phyloP scores from a whole-genome alignment of 1,284 basidiomycete genomes.

The Microbotryum violaceum region DNA sequence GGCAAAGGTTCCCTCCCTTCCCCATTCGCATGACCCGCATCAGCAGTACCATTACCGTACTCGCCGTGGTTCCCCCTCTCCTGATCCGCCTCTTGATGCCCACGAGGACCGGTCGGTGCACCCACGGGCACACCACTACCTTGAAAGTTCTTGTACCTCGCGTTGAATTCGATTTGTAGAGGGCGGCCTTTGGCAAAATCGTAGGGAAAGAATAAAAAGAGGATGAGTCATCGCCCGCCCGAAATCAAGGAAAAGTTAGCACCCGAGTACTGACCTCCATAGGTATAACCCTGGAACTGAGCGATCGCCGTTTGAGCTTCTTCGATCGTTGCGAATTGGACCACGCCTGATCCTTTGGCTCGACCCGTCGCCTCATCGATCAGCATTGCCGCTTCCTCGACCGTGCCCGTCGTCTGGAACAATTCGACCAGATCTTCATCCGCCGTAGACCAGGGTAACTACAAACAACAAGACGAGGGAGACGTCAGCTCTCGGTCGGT shows the following conservation, averaged over 20 bases:
- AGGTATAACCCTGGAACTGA: conserved; percentile 47
- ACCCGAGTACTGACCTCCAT: conserved; percentile 28
- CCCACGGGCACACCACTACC: neutral
- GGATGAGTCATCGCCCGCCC: neutral
- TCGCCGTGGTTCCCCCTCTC: no score
- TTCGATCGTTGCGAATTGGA: conserved; percentile 78
- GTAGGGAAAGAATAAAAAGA: neutral
- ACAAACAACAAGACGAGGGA: conserved; percentile 4
- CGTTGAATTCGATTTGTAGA: conserved; percentile 23
- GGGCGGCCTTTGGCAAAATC: conserved; percentile 5
- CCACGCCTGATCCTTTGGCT: conserved; percentile 87
- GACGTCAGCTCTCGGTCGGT: no score
- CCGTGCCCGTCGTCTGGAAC: conserved; percentile 93
- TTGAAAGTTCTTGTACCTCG: conserved; percentile 20
- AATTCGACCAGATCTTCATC: conserved; percentile 96
- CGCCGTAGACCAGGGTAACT: conserved; percentile 98
- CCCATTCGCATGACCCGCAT: no score
- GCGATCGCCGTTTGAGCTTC: conserved; percentile 93
- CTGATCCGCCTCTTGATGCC: neutral
- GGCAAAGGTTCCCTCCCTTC: neutral
- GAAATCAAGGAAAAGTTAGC: neutral
- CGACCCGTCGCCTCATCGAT: conserved; percentile 56
- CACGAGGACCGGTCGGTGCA: conserved; percentile 1
- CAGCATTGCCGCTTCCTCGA: conserved; percentile 86
- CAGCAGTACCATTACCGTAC: neutral